Conservation (phyloP, 2,329 filamentous ascomycete genomes). For the Monilinia laxa region DNA sequence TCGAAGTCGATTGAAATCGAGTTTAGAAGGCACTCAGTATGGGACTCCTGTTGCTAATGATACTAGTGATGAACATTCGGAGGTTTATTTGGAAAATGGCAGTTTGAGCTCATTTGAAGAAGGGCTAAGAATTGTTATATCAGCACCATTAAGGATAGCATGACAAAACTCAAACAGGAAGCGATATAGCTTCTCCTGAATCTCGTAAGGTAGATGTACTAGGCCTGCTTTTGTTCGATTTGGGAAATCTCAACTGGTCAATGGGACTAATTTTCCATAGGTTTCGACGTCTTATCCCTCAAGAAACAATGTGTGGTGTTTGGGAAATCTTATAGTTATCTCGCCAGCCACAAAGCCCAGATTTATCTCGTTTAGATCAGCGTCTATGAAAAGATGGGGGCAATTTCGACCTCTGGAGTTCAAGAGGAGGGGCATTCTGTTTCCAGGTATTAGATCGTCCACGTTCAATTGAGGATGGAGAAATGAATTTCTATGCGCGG, state of each 20-base stretch:
- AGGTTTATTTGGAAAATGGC: neutral
- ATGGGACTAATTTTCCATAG: neutral
- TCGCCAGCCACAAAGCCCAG: neutral
- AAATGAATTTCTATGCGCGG: neutral
- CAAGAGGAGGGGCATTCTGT: neutral
- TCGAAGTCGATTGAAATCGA: neutral
- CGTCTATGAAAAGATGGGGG: neutral
- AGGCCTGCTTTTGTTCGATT: neutral
- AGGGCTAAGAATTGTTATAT: neutral
- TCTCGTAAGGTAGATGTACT: neutral
- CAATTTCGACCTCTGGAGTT: neutral
- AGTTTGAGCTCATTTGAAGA: neutral
- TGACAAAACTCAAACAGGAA: neutral
- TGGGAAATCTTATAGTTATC: too few species aligned
- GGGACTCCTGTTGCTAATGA: neutral
- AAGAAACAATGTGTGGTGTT: neutral
- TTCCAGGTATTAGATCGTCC: neutral
- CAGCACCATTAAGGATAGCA: neutral
- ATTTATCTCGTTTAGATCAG: neutral
- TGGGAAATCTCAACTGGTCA: neutral
- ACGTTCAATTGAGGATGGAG: neutral
- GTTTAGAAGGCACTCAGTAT: neutral
- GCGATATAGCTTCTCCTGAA: neutral
- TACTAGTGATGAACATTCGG: neutral
- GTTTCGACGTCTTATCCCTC: neutral